phyloP scores from a whole-genome alignment of 225 moss, liverwort and hornwort genomes.

The Marchantia paleacea region DNA sequence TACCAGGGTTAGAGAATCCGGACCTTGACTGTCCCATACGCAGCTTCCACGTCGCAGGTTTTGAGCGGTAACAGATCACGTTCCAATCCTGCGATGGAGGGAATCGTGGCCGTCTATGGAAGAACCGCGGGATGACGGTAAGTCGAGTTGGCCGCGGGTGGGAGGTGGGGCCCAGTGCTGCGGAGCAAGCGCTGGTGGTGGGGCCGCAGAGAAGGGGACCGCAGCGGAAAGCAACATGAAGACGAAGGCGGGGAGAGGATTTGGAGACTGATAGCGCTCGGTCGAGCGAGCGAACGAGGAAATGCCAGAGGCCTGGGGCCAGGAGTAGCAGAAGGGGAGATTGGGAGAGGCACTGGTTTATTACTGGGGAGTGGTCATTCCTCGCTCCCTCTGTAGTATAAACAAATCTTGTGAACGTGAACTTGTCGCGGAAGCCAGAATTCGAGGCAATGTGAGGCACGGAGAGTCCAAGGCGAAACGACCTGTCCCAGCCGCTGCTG shows the following conservation, averaged over 20 bases:
- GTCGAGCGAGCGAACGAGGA: background rate
- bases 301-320: background rate
- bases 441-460: background rate
- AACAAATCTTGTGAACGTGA: background rate
- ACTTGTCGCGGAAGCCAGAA: background rate
- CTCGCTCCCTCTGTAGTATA: background rate
- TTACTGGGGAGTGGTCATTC: background rate
- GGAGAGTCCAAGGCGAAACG: background rate
- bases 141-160: too few species aligned
- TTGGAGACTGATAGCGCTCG: background rate
- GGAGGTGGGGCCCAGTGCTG: too few species aligned
- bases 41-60: too few species aligned
- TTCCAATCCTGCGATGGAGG: too few species aligned
- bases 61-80: too few species aligned
- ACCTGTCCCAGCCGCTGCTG: background rate
- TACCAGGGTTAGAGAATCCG: too few species aligned
- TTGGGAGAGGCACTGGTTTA: background rate
- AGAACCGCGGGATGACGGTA: too few species aligned
- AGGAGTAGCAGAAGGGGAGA: too few species aligned
- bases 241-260: background rate
- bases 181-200: background rate
- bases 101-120: too few species aligned
- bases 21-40: too few species aligned
- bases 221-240: background rate
- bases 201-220: background rate